A percentile compares a stretch with the other conserved stretches of the same genome.
Evolutionary conservation across 805 yeast genomes (phyloP).

Genomic region (Spathaspora girioi): DNA sequence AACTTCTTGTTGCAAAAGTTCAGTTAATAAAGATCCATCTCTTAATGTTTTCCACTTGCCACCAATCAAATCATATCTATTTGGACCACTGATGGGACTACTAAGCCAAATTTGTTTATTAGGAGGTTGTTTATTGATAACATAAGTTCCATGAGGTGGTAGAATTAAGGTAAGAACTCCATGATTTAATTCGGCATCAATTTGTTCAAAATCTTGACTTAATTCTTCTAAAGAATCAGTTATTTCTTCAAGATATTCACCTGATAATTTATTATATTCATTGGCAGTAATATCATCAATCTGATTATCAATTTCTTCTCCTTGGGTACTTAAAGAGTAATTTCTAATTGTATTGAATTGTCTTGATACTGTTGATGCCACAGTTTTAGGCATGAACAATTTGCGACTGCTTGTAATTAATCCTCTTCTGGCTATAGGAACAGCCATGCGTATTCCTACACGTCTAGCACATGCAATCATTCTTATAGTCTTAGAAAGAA

Average conservation of each 20-base stretch:
- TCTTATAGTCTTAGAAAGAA: background rate
- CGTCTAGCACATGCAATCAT: background rate
- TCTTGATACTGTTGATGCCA: background rate
- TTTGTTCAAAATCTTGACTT: constrained; percentile 56
- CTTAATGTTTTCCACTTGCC: constrained; percentile 80
- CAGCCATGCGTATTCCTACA: background rate
- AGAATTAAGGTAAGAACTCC: constrained; percentile 80
- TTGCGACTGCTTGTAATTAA: background rate
- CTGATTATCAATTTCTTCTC: constrained; percentile 48
- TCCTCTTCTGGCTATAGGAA: background rate
- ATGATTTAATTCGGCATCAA: constrained; percentile 77
- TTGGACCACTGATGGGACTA: constrained; percentile 92
- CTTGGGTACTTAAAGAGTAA: constrained; percentile 43
- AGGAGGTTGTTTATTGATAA: constrained; percentile 95
- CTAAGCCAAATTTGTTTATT: constrained; percentile 95
- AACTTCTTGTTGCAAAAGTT: constrained; percentile 30
- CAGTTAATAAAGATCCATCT: constrained; percentile 44
- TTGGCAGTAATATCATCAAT: constrained; percentile 45
- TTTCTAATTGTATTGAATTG: constrained; percentile 2
- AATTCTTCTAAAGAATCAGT: constrained; percentile 65
- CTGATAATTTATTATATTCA: constrained; percentile 64
- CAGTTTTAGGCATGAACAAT: background rate
- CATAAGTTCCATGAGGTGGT: constrained; percentile 78
- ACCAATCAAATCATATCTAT: constrained; percentile 61
- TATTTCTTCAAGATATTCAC: constrained; percentile 64